Base-by-base conservation (phyloP, 2,329 filamentous ascomycete species). In the Aspergillus sp. region DNA sequence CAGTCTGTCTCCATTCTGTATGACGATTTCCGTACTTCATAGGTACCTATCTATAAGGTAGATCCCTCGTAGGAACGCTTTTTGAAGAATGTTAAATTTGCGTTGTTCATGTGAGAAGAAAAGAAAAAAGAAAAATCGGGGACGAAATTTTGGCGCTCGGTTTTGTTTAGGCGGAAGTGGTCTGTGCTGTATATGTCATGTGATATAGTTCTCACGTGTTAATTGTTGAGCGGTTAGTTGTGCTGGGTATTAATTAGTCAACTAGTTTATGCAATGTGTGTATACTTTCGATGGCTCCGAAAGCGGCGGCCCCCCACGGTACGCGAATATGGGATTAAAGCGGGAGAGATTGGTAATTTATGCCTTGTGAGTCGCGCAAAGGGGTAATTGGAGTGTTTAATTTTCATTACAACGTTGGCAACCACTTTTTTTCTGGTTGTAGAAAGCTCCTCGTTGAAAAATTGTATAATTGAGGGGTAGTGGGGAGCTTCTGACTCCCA, bases 21-120 rank as follows among this genome's bases (percentile, higher is more conserved):
- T 75, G 79, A 82, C 80, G 80, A 81, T 82, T 82, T 82, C 80
- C 80, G 73, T 80, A 75, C 78, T 77, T 83, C 81, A 82, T 83
- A 75, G 79, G 75, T 70, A 57, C 60, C 53, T 58, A 45, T 43
- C 51, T n/a, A 14, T 31, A 31, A 31, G 27, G 27, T 33, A 46
- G 43, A 35, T 33, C 52, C 81, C 79, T 80, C 78, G 76, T 73
- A 77, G 80, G 81, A 83, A 83, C 80, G 80, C 80, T 82, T 83
- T 83, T 80, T 67, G 74, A 72, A 80, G 81, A 81, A 82, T 79
- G 79, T 80, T 74, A 66, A 62, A 73, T 75, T 80, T 81, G 81
- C 81, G 81, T 84, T 84, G 81, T 83, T 83, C 79, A 80, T 80
- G 73, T 68, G 73, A 71, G 76, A 67, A 62, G 67, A 72, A 73